Base-by-base conservation (phyloP, 2,329 filamentous ascomycete genomes). In the Ophiognomonia clavigignenti-juglandacearum region DNA sequence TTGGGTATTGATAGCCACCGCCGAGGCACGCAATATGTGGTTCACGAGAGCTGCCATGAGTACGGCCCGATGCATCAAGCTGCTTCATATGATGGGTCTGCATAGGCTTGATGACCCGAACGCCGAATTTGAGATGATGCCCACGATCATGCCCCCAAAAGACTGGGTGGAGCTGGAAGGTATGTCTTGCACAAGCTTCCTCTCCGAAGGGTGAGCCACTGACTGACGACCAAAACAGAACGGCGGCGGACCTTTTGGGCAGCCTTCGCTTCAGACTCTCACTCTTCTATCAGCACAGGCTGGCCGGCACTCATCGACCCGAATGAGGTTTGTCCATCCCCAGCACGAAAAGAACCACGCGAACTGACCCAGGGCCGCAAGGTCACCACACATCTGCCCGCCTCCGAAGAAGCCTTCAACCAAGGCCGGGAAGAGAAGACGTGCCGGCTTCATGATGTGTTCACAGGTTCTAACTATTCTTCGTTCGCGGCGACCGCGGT, bases 31-130 rank as follows among this genome's bases (percentile, higher is more conserved):
- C 61, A 77, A 78, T 54, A 86, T 95, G 76, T 81, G 85, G 56
- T 96, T 96, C 58, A 90, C 89, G 0, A 76, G 90, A 50, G 88
- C 91, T 2, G 90, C 88, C 72, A 80, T 95, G 70, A 96, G 87
- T 52, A 77, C 81, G 10, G 86, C 89, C 18, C 75, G 85, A 57
- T 80, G 77, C 27, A 75, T 82, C 19, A 78, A 89, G 37, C 71
- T 96, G 40, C 76, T 78, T 5, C 79, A 90, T 50, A 95, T 96
- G 76, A 85, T 96, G 79, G 88, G 89, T 1, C 70, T 96, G 29
- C 86, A 95, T 64, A 77, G 85, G 22, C 63, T 95, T 31, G 89
- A 95, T 61, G 81, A 80, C 5, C 65, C 70, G 1, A 75, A 75
- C 1, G 61, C 82, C 11, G 81, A 85, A 46, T 77, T 55, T 7